These are phyloP conservation scores for Hypomontagnella monticulosa DNA, from an alignment of 495 filamentous ascomycete species.

Conservation along the genomic window DNA sequence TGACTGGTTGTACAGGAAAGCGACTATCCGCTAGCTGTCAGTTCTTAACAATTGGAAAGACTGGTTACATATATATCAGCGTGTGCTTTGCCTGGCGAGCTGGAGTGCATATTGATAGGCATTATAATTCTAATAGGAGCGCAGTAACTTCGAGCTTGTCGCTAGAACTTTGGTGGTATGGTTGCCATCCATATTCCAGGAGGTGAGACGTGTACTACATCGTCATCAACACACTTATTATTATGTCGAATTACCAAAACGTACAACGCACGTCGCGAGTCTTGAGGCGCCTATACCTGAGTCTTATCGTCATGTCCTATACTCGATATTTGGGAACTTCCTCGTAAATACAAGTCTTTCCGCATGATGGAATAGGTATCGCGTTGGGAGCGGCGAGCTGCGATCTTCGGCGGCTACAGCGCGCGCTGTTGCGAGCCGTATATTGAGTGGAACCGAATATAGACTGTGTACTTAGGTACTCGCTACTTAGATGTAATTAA, in stretches of 20 bases:
- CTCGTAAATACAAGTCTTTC: conserved; percentile 14
- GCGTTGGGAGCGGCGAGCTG: conserved; percentile 25
- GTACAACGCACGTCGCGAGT: neutral
- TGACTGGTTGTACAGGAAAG: conserved; percentile 16
- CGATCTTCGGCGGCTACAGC: conserved; percentile 44
- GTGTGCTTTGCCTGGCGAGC: neutral
- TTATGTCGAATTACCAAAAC: neutral
- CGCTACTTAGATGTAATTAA: conserved; percentile 26
- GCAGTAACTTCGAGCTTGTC: no score
- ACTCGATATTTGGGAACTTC: conserved; percentile 34
- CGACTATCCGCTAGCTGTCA: conserved; percentile 19
- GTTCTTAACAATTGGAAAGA: neutral
- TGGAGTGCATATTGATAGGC: neutral
- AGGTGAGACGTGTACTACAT: neutral
- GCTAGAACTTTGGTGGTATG: no score
- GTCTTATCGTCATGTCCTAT: conserved; percentile 14
- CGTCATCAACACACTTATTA: neutral
- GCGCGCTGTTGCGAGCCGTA: conserved; percentile 37
- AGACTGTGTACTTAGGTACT: conserved; percentile 28
- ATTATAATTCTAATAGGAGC: neutral
- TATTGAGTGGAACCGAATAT: conserved; percentile 20
- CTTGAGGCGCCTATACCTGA: conserved; percentile 10
- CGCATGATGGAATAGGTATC: neutral
- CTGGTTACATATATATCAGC: no score
- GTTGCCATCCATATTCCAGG: no score